Conservation (phyloP, 2,329 filamentous ascomycete genomes). For the Arthroderma sp. region DNA sequence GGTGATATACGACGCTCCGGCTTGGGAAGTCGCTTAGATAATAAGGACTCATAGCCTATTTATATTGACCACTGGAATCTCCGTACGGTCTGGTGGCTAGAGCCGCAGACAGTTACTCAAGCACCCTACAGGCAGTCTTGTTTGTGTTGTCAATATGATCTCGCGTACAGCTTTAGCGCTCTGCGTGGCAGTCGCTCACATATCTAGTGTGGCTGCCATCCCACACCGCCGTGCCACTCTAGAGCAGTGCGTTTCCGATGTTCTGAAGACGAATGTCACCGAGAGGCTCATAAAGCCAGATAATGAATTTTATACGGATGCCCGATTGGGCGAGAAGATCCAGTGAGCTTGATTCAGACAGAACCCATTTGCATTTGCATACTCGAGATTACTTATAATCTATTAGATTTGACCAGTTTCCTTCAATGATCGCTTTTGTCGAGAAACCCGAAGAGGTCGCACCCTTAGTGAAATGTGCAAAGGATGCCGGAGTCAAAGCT, state of each 20-base stretch:
- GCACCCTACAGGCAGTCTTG: no score
- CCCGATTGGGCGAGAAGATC: background rate
- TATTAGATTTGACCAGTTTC: background rate
- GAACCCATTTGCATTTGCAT: background rate
- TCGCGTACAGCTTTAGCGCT: background rate
- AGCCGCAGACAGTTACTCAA: no score
- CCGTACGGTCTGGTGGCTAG: no score
- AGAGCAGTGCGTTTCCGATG: background rate
- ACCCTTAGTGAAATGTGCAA: slow-evolving; percentile 1
- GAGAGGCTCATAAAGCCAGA: background rate
- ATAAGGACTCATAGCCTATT: no score
- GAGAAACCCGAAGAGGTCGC: slow-evolving; percentile 2
- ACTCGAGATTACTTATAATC: background rate
- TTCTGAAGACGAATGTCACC: slow-evolving; percentile 1
- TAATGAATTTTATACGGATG: slow-evolving; percentile 1
- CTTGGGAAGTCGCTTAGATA: no score
- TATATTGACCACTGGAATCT: no score
- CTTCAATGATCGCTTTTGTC: background rate
- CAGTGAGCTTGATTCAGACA: background rate
- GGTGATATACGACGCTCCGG: no score
- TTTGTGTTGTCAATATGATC: background rate
- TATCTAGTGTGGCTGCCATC: background rate
- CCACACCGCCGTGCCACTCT: background rate
- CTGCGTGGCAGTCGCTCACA: background rate
- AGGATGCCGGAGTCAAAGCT: background rate